Conservation (phyloP, 225 moss, liverwort and hornwort species). For the Ulota crispa region DNA sequence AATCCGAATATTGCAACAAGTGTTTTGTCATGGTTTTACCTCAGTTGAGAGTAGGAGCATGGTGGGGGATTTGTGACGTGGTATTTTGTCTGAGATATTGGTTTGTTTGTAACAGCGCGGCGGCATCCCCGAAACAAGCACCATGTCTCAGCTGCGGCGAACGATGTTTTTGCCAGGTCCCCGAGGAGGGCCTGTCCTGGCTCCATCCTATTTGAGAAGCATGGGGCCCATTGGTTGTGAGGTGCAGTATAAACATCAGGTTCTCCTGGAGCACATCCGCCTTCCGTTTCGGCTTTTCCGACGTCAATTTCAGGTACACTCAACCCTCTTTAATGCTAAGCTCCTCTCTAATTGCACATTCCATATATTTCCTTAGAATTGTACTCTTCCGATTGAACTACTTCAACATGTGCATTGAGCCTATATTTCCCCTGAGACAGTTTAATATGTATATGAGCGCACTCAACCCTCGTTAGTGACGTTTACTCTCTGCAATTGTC, state of each 20-base stretch:
- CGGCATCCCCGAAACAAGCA: conserved; percentile 1
- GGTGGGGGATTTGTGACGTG: conserved; percentile 15
- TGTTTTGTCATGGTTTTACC: not conserved
- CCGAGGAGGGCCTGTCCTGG: conserved; percentile 44
- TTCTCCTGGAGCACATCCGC: conserved; percentile 45
- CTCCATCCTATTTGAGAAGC: conserved; percentile 34
- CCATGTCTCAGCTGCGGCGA: conserved; percentile 51
- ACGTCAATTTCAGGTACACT: conserved; percentile 43
- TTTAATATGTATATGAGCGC: not conserved
- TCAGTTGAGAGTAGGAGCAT: not conserved
- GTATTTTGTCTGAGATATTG: conserved; percentile 2
- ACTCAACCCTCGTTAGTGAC: too few species aligned
- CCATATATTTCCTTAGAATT: not conserved
- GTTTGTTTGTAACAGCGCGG: conserved; percentile 30
- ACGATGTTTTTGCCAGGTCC: conserved; percentile 40
- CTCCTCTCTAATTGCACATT: not conserved
- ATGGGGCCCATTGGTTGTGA: conserved; percentile 37
- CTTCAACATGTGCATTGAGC: not conserved
- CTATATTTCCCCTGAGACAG: not conserved
- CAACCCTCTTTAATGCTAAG: not conserved
- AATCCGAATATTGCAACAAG: not conserved
- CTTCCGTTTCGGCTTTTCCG: conserved; percentile 41
- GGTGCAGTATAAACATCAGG: conserved; percentile 41
- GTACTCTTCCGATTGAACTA: not conserved
- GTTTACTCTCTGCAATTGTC: not conserved